A percentile compares a stretch with the other conserved stretches of the same genome.
phyloP scores from a whole-genome alignment of 2,329 filamentous ascomycete genomes.

The Dactylonectria macrodidyma region DNA sequence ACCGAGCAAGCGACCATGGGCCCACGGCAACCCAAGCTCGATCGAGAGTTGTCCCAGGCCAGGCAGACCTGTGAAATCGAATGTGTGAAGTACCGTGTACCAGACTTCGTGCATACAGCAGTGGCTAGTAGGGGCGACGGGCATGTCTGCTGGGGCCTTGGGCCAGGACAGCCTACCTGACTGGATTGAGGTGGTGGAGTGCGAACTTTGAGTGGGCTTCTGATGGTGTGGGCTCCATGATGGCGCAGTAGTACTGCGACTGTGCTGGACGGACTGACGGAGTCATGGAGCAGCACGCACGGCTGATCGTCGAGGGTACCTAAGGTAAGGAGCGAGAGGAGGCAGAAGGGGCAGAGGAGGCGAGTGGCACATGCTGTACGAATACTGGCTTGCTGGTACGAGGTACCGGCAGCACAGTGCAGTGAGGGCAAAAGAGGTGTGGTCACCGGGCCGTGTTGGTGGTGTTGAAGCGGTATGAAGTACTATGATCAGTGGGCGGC shows the following conservation, averaged over 20 bases:
- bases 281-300: not conserved
- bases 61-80: constrained; percentile 19
- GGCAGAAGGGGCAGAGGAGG: not conserved
- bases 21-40: constrained; percentile 22
- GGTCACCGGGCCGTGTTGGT: not conserved
- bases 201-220: constrained; percentile 18
- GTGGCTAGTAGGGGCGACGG: constrained; percentile 11
- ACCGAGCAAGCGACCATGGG: constrained; percentile 22
- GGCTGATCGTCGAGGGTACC: constrained; percentile 15
- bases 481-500: not conserved
- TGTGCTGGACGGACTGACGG: constrained; percentile 9
- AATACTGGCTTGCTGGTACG: not conserved
- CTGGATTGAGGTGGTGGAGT: constrained; percentile 23
- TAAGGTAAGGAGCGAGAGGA: not conserved
- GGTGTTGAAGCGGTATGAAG: not conserved
- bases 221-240: constrained; percentile 11
- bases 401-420: not conserved
- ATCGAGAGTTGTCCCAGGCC: constrained; percentile 18
- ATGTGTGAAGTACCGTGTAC: constrained; percentile 7
- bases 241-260: constrained; percentile 28
- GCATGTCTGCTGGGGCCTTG: constrained; percentile 23
- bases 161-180: constrained; percentile 20
- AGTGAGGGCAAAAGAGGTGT: not conserved
- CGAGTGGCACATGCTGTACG: not conserved
- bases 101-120: not conserved